Percentiles rank a stretch among this genome's conserved stretches.
phyloP scores from a whole-genome alignment of 1,284 basidiomycete species.

The Waitea zeae region DNA sequence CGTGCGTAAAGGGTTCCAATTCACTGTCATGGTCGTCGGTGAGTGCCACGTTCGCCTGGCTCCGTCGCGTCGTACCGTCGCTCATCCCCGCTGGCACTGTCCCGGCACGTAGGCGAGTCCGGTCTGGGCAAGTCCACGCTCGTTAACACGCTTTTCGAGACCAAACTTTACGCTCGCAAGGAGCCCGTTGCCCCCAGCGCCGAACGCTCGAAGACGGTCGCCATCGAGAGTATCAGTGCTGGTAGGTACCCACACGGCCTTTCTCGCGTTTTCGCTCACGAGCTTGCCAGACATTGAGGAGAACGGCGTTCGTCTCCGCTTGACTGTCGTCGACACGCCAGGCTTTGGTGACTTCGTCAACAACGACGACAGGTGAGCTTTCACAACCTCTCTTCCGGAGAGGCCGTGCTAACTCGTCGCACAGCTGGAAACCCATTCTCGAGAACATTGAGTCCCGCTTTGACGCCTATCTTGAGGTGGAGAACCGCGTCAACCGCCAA shows the following conservation, averaged over 20 bases:
- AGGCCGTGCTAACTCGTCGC: neutral
- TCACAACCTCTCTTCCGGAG: no score
- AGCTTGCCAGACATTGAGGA: conserved; percentile 83
- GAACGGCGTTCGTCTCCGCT: conserved; percentile 82
- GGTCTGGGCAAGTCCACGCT: conserved; percentile 95
- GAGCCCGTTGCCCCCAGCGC: conserved; percentile 68
- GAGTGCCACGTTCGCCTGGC: conserved; percentile 23
- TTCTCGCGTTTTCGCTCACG: conserved; percentile 9
- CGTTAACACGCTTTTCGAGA: conserved; percentile 96
- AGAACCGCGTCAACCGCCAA: conserved; percentile 87
- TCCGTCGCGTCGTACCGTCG: neutral
- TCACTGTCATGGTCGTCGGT: conserved; percentile 95
- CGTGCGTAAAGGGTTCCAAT: conserved; percentile 92
- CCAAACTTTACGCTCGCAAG: conserved; percentile 80
- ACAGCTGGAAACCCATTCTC: conserved; percentile 91
- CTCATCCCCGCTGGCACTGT: conserved; percentile 4
- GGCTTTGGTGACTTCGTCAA: conserved; percentile 97
- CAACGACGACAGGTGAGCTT: conserved; percentile 83
- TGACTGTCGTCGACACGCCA: conserved; percentile 96
- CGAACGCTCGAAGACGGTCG: conserved; percentile 81
- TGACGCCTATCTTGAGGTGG: conserved; percentile 92
- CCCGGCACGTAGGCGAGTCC: conserved; percentile 62
- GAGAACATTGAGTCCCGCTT: conserved; percentile 95
- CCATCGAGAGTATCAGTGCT: conserved; percentile 92
- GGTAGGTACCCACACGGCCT: conserved; percentile 32